Evolutionary conservation across 2,329 filamentous ascomycete species (phyloP), one percentile per base, ranked within the genome.

Genomic region (Colletotrichum sp.): DNA sequence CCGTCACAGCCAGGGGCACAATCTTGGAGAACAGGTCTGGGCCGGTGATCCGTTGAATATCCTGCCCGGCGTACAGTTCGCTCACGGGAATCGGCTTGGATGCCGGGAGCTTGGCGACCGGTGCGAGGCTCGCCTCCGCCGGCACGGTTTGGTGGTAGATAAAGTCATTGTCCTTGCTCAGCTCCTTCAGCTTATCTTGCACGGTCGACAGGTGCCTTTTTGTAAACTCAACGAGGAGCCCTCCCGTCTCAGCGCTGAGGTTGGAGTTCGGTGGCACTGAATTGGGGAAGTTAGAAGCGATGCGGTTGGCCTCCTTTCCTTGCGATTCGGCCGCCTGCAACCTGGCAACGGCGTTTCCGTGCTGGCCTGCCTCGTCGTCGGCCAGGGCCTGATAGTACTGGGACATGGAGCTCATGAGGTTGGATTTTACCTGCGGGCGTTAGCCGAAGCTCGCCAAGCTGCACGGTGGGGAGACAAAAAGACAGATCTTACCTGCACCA

Each of bases 1-100:
- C 96, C 0, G 97, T 99, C 2, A 99, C 96, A 5, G 96, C 94
- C 87, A 99, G 94, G 1, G 97, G 97, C 3, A 99, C 95, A 76
- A 99, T 98, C 84, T 98, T 98, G 79, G 97, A 93, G 85, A 99
- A 99, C 67, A 99, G 94, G 82, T 99, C 97, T 0, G 97, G 96
- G 0, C 98, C 98, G 48, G 98, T 99, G 77, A 99, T 99, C 30
- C 96, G 92, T 83, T 98, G 95, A 57, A 99, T 98, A 83, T 99
- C 97, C 85, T 99, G 97, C 2, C 96, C 96, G 74, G 98, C 96
- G 82, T 99, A 99, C 1, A 99, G 88, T 83, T 99, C 98, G 82
- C 95, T 98, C 34, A 99, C 96, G 0, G 97, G 96, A 77, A 99
- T 99, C 5, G 97, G 96, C 84, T 99, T 99, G 9, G 97, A 96